Percentiles rank a stretch among this genome's conserved stretches.
phyloP scores from a whole-genome alignment of 768 basidiomycete genomes.

The Hygrocybe punicea region DNA sequence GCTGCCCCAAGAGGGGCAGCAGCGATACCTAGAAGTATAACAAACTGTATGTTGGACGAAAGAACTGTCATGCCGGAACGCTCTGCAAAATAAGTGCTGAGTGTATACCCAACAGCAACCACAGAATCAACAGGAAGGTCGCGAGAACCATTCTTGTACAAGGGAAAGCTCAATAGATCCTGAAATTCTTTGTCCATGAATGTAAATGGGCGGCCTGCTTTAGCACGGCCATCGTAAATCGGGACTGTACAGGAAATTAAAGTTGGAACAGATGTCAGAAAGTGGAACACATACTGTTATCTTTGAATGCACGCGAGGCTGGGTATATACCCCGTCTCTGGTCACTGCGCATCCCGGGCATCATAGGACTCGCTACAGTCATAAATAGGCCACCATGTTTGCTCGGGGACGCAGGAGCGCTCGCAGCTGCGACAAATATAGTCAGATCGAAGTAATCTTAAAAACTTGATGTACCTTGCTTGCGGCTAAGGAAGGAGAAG shows the following conservation, averaged over 20 bases:
- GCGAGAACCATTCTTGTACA: background rate
- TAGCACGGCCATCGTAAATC: slow-evolving; percentile 6
- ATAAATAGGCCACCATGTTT: background rate
- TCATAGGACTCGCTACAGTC: background rate
- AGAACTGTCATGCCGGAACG: background rate
- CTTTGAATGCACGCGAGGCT: background rate
- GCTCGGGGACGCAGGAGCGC: background rate
- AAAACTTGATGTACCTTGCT: background rate
- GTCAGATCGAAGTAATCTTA: background rate
- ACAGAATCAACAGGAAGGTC: background rate
- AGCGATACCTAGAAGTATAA: background rate
- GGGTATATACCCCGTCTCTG: background rate
- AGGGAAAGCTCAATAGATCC: background rate
- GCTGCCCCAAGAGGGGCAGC: background rate
- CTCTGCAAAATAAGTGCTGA: background rate
- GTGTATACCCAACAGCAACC: background rate
- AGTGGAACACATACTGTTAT: background rate
- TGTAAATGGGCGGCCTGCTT: background rate
- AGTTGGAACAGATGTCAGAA: background rate
- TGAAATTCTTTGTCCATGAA: background rate
- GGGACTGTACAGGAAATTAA: slow-evolving; percentile 1
- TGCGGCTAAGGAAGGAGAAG: background rate
- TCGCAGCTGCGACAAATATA: no score
- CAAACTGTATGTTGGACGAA: background rate
- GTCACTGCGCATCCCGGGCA: background rate